A percentile compares a stretch with the other conserved stretches of the same genome.
phyloP scores from a whole-genome alignment of 2,329 filamentous ascomycete genomes.

The Cladosporium sp. region DNA sequence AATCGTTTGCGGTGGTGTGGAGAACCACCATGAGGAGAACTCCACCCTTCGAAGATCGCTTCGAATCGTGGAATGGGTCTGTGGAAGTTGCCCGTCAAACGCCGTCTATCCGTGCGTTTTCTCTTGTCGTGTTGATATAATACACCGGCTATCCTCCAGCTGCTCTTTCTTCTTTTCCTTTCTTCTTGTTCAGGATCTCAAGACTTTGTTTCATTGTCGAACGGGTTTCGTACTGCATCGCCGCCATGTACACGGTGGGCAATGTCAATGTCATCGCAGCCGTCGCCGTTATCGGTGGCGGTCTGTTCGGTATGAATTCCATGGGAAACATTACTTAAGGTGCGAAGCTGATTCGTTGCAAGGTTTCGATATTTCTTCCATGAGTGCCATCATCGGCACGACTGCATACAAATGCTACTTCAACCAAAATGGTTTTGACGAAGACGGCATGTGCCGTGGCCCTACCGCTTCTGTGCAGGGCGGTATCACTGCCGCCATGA shows the following conservation, averaged over 20 bases:
- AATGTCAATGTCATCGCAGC: slow-evolving; percentile 56
- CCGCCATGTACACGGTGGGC: slow-evolving; percentile 38
- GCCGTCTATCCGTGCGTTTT: slow-evolving; percentile 11
- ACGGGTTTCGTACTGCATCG: neutral
- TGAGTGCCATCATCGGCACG: slow-evolving; percentile 53
- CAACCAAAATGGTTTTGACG: slow-evolving; percentile 47
- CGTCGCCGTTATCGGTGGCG: slow-evolving; percentile 59
- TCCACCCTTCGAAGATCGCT: neutral
- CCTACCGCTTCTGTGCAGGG: slow-evolving; percentile 55
- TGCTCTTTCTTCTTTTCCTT: neutral
- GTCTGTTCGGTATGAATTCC: slow-evolving; percentile 57
- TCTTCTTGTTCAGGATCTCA: neutral
- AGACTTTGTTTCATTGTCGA: neutral
- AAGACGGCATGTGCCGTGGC: slow-evolving; percentile 43
- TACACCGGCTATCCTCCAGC: neutral
- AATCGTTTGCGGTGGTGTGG: slow-evolving; percentile 8
- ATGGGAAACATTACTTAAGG: neutral
- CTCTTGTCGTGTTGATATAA: neutral
- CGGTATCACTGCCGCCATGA: slow-evolving; percentile 65
- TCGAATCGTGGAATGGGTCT: neutral
- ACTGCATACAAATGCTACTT: slow-evolving; percentile 68
- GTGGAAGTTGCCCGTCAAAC: neutral
- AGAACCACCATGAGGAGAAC: slow-evolving; percentile 4
- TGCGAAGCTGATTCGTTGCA: neutral
- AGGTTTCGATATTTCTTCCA: slow-evolving; percentile 67